Base-by-base conservation (phyloP, 2,329 filamentous ascomycete species). In the Volutella citrinella region DNA sequence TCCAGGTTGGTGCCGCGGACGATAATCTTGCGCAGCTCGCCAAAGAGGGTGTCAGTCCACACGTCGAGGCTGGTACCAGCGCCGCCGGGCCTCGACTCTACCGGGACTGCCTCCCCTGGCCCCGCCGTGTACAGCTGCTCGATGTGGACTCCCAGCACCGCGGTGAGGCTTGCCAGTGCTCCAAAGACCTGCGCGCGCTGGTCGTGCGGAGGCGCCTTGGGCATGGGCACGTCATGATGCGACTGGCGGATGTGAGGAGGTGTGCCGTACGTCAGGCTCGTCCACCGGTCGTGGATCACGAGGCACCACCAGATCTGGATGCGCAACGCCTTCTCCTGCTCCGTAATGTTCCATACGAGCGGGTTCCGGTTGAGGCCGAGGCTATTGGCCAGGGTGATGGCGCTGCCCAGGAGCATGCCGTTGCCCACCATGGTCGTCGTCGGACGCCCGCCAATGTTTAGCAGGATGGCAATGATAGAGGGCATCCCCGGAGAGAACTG, bases 381-480 rank as follows among this genome's bases (percentile, higher is more conserved):
- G 0, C 70, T 70, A 46, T 78, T 66, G 0, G 71, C 70, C 29
- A 79, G 56, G 1, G 72, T 68, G 7, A 78, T 61, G 0, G 72
- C 70, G 1, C 66, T 63, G 0, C 73, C 74, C 2, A 76, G 55
- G 21, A 69, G 60, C 0, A 71, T 63, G 1, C 68, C 69, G 42
- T 80, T 79, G 1, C 76, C 76, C 6, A 77, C 72, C 49, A 80
- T 70, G 2, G 74, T 75, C 6, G 75, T 78, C 7, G 74, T 74
- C 2, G 79, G 78, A 4, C 78, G 65, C 2, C 78, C 79, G 1
- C 71, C 72, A 3, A 82, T 58, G 44, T 82, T 78, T 9, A 82
- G 63, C 8, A 81, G 54, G 5, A 76, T 69, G 3, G 76, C 71
- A 14, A 71, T 66, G 16, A 82, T 68, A 1, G 76, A 77, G 2